These are phyloP conservation scores for Yarrowia hollandica DNA, from an alignment of 805 yeast species.

Conservation along the genomic window DNA sequence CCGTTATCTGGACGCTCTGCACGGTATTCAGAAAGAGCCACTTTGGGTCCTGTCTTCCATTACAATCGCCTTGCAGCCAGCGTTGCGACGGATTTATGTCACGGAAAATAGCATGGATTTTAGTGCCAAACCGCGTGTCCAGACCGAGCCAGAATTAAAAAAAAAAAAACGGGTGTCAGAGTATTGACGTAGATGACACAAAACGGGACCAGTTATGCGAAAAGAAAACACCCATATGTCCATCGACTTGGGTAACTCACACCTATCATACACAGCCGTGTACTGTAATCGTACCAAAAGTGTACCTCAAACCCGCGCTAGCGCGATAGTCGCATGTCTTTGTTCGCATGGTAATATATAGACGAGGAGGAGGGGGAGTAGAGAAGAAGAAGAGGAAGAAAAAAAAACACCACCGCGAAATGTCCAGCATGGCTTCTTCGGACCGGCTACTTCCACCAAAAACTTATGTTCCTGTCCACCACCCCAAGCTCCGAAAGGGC, in stretches of 20 bases:
- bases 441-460: slow-evolving; percentile 1
- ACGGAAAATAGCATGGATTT: not conserved
- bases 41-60: no score
- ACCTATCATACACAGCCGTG: no score
- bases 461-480: slow-evolving; percentile 4
- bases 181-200: no score
- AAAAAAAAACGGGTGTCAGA: no score
- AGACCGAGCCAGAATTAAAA: no score
- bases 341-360: slow-evolving; percentile 1
- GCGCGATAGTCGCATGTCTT: not conserved
- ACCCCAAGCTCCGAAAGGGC: not conserved
- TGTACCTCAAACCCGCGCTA: no score
- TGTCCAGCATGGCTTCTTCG: not conserved
- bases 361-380: not conserved
- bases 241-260: no score
- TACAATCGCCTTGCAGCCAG: not conserved
- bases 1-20: no score
- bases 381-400: not conserved
- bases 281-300: no score
- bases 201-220: no score
- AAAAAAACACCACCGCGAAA: not conserved
- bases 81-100: slow-evolving; percentile 23
- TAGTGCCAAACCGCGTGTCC: not conserved
- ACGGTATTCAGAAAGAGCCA: no score
- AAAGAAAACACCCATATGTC: not conserved